Conservation (phyloP, 371 early-diverging fungal genomes). For the Mucor indicus region DNA sequence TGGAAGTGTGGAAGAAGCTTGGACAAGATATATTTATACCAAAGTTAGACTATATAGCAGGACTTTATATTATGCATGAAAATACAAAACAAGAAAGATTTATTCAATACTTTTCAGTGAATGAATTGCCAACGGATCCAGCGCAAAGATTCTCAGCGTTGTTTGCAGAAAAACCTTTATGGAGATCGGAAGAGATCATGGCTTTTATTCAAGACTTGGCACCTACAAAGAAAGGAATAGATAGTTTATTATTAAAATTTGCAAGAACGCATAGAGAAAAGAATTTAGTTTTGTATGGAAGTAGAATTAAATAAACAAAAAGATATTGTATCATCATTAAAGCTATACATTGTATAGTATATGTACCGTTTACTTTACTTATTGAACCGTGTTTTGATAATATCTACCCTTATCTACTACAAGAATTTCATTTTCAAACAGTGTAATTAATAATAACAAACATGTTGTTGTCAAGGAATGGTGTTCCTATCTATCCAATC, state of each 20-base stretch:
- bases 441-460: too few species aligned
- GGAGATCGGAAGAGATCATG: conserved; percentile 50
- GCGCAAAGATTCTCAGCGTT: conserved; percentile 49
- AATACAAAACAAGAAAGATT: conserved; percentile 19
- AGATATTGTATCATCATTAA: too few species aligned
- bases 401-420: too few species aligned
- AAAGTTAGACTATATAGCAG: conserved; percentile 19
- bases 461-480: too few species aligned
- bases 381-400: too few species aligned
- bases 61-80: conserved; percentile 26
- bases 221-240: conserved; percentile 46
- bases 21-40: conserved; percentile 34
- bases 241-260: conserved; percentile 48
- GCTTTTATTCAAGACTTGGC: conserved; percentile 54
- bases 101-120: conserved; percentile 48
- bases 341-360: too few species aligned
- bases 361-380: too few species aligned
- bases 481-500: too few species aligned
- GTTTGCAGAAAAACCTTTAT: conserved; percentile 48
- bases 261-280: conserved; percentile 27
- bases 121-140: conserved; percentile 49
- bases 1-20: conserved; percentile 41
- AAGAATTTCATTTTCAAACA: too few species aligned
- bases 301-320: conserved; percentile 37
- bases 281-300: conserved; percentile 29